Conservation (phyloP, 2,329 filamentous ascomycete genomes). For the Calcarisporium arbuscula region DNA sequence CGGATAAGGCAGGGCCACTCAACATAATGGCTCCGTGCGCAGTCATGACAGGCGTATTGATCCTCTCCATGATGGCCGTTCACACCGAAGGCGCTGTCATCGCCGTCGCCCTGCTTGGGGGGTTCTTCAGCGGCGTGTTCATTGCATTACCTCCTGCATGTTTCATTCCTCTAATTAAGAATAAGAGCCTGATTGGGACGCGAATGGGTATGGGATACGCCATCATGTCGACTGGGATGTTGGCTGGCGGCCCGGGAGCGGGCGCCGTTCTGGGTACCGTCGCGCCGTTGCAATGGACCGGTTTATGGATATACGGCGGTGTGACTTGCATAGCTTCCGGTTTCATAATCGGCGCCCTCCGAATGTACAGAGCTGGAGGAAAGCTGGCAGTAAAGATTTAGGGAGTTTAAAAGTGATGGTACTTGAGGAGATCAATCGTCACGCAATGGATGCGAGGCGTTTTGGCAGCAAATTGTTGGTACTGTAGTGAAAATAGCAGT, state of each 20-base stretch:
- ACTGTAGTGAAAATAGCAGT: too few species aligned
- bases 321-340: not conserved
- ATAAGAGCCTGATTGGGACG: conserved; percentile 35
- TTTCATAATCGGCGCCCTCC: too few species aligned
- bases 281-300: not conserved
- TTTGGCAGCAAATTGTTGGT: too few species aligned
- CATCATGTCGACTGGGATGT: conserved; percentile 21
- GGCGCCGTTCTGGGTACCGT: conserved; percentile 22
- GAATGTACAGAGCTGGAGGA: too few species aligned
- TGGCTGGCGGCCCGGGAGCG: conserved; percentile 27
- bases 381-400: too few species aligned
- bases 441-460: too few species aligned
- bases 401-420: too few species aligned
- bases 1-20: conserved; percentile 27
- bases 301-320: not conserved
- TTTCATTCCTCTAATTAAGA: conserved; percentile 31
- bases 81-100: conserved; percentile 25
- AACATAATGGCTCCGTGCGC: conserved; percentile 27
- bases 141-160: conserved; percentile 33
- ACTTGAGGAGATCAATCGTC: too few species aligned
- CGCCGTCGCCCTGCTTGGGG: conserved; percentile 27
- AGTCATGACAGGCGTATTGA: conserved; percentile 21
- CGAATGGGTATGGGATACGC: conserved; percentile 33
- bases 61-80: conserved; percentile 30
- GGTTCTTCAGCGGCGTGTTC: conserved; percentile 38